A percentile compares a stretch with the other conserved stretches of the same genome.
Conservation (phyloP, 805 yeast species). For the Cyberlindnera mrakii region DNA sequence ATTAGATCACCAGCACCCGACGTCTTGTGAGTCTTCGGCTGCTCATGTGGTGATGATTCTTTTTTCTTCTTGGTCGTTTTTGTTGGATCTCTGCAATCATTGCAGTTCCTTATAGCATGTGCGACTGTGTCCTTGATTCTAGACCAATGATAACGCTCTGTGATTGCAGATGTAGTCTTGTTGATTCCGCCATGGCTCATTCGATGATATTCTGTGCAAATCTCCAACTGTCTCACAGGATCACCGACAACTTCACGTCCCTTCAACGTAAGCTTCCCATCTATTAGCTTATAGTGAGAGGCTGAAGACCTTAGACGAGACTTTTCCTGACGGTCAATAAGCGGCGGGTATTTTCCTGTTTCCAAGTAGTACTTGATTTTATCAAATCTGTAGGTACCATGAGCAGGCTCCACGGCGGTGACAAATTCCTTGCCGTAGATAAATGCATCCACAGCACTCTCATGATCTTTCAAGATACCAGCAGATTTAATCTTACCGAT, state of each 20-base stretch:
- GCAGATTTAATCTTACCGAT: constrained; percentile 83
- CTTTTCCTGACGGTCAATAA: constrained; percentile 77
- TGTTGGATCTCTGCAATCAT: constrained; percentile 44
- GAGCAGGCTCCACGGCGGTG: constrained; percentile 31
- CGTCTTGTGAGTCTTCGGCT: neutral
- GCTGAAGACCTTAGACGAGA: constrained; percentile 80
- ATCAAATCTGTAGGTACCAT: constrained; percentile 59
- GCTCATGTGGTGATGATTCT: constrained; percentile 3
- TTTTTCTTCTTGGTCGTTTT: constrained; percentile 12
- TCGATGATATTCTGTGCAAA: constrained; percentile 66
- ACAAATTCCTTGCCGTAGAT: constrained; percentile 80
- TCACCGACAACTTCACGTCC: constrained; percentile 82
- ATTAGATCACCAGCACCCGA: constrained; percentile 4
- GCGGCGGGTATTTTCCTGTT: constrained; percentile 82
- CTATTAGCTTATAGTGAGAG: constrained; percentile 63
- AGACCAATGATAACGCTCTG: constrained; percentile 86
- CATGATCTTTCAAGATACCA: constrained; percentile 80
- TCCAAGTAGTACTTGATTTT: constrained; percentile 71
- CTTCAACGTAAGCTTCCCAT: constrained; percentile 69
- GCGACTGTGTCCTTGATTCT: constrained; percentile 85
- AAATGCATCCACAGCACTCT: constrained; percentile 78
- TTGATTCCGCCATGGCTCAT: constrained; percentile 82
- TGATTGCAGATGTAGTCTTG: constrained; percentile 70
- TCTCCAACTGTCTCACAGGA: constrained; percentile 64
- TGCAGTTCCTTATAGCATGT: constrained; percentile 69